phyloP scores from a whole-genome alignment of 345 rosid genomes.

The Moricandia moricandioides region DNA sequence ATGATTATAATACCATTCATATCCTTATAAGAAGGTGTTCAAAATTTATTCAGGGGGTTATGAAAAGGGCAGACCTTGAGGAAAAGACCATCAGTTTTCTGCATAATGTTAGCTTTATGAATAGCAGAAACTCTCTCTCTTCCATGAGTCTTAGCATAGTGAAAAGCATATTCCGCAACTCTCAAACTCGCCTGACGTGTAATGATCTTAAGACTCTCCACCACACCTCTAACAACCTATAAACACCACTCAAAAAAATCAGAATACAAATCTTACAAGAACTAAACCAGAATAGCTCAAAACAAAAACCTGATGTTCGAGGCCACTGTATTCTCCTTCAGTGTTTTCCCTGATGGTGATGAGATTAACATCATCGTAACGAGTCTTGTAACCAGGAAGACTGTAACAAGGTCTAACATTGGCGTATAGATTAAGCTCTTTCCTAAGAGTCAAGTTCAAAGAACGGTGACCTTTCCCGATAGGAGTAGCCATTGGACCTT shows the following conservation, averaged over 20 bases:
- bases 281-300: background rate
- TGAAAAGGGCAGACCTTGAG: constrained; percentile 57
- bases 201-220: constrained; percentile 96
- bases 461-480: constrained; percentile 99
- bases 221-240: constrained; percentile 98
- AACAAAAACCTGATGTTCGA: constrained; percentile 82
- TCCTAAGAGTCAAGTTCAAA: constrained; percentile 85
- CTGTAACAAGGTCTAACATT: constrained; percentile 99
- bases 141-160: constrained; percentile 93
- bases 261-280: background rate
- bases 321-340: constrained; percentile 99
- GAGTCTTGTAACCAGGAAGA: constrained; percentile 94
- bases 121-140: constrained; percentile 95
- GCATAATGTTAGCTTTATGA: constrained; percentile 98
- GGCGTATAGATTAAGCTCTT: constrained; percentile 93
- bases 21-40: background rate
- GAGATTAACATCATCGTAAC: constrained; percentile 85
- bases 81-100: constrained; percentile 98
- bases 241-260: constrained; percentile 4
- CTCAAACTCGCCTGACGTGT: constrained; percentile 97
- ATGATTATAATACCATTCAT: background rate
- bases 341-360: constrained; percentile 97
- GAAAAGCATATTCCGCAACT: constrained; percentile 98
- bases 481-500: constrained; percentile 99
- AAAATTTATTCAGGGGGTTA: background rate